Evolutionary conservation across 331 rosid genomes (phyloP), one percentile per base, ranked within the genome.

Genomic region (Arachis monticola): DNA sequence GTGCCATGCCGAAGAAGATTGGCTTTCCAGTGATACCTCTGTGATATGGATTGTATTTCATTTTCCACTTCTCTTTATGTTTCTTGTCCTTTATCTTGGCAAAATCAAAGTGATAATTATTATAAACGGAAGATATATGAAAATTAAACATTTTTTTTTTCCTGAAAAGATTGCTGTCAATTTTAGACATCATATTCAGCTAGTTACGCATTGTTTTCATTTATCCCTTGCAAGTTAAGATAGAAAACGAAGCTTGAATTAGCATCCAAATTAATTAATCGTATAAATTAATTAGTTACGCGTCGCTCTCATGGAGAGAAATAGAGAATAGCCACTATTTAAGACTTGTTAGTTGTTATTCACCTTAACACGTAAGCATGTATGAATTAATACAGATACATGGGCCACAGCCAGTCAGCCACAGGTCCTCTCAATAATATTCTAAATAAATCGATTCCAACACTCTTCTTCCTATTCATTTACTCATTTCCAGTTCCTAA

Each of bases 221-320:
- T 59, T 70, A 31, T 60, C 17, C 11, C 50, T 72, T 46, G 13
- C 0, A 9, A 30, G 30, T 30, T 42, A 65, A 14, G 47, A 64
- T 40, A 64, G 66, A 55, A 64, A 75, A 53, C 8, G 42, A 32
- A 22, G 31, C 44, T 69, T 14, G 44, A 31, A 62, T 44, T 63
- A 7, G 31, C 40, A 31, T 59, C 67, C 55, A 69, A n/a, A 50
- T 10, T 11, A 67, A 48, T 6, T 5, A 60, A 22, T 40, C 45
- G 61, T 51, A 17, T 17, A 17, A 17, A 4, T 42, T 56, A 62
- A 62, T 52, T 62, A 63, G 44, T 64, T 53, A 59, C 67, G 14
- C 32, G 55, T 63, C 60, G 53, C 52, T 47, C 32, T 58, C 32
- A 7, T 38, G 4, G 40, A 55, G 7, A 17, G n/a, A 2, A 17